phyloP scores from a whole-genome alignment of 225 moss, liverwort and hornwort species.

The Polytrichum formosum region DNA sequence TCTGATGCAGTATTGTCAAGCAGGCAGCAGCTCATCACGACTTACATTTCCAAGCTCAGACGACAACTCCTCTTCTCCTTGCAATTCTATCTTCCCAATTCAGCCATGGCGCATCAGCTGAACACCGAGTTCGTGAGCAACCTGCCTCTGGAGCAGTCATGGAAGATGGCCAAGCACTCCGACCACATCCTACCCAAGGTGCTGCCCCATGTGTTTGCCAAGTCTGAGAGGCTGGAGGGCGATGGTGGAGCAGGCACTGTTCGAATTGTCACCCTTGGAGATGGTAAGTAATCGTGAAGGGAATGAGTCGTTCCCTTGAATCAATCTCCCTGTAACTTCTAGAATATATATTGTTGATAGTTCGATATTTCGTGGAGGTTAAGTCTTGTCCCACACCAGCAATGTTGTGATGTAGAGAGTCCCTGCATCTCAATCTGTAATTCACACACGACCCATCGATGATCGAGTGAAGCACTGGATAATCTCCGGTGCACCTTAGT shows the following conservation, averaged over 20 bases:
- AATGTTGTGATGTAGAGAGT: too few relatives aligned
- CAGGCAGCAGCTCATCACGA: too few relatives aligned
- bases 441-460: too few relatives aligned
- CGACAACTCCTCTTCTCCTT: neutral
- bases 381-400: too few relatives aligned
- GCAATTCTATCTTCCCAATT: neutral
- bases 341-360: too few relatives aligned
- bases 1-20: too few relatives aligned
- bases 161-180: constrained; percentile 21
- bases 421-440: too few relatives aligned
- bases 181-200: constrained; percentile 23
- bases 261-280: constrained; percentile 12
- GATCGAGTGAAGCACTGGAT: too few relatives aligned
- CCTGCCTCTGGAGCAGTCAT: constrained; percentile 19
- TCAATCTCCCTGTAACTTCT: neutral
- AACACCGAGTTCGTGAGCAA: constrained; percentile 1
- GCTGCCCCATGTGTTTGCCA: constrained; percentile 21
- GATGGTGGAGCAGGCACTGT: constrained; percentile 8
- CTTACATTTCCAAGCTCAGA: too few relatives aligned
- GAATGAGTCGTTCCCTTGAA: neutral
- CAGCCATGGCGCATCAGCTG: constrained; percentile 1
- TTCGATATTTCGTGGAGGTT: too few relatives aligned
- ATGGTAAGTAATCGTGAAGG: constrained; percentile 12
- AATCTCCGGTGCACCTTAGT: too few relatives aligned
- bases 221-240: neutral